These are phyloP conservation scores for Phytophthora pistaciae DNA, from an alignment of 352 stramenopile genomes.

Conservation along the genomic window DNA sequence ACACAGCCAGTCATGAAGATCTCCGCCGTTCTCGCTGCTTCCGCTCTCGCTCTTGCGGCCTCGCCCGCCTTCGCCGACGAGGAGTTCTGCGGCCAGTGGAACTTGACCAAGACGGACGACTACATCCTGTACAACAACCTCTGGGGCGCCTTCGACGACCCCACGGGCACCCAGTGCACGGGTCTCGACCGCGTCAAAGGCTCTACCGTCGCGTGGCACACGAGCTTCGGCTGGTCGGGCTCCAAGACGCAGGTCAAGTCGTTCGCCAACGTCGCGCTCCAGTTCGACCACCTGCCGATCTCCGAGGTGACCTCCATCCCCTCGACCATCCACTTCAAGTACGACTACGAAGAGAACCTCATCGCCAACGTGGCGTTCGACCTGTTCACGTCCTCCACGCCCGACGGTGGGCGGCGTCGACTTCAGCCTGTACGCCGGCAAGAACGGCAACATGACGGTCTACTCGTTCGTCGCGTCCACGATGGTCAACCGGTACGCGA, in stretches of 20 bases:
- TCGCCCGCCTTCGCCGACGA: constrained; percentile 17
- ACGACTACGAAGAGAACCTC: constrained; percentile 28
- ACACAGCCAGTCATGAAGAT: no score
- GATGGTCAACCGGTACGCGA: constrained; percentile 38
- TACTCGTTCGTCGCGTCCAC: constrained; percentile 44
- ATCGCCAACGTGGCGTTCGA: constrained; percentile 41
- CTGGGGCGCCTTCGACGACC: constrained; percentile 36
- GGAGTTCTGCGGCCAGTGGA: constrained; percentile 43
- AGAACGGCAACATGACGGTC: constrained; percentile 46
- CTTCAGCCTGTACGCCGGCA: constrained; percentile 44
- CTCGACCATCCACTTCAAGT: constrained; percentile 43
- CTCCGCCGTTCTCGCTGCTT: no score
- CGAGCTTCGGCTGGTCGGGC: constrained; percentile 28
- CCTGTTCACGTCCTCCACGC: constrained; percentile 44
- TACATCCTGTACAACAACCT: constrained; percentile 55
- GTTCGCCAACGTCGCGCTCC: constrained; percentile 33
- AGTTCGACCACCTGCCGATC: constrained; percentile 30
- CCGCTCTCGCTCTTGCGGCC: constrained; percentile 9
- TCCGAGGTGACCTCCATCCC: constrained; percentile 39
- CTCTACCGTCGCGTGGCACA: constrained; percentile 11
- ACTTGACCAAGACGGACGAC: constrained; percentile 28
- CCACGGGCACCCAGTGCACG: constrained; percentile 30
- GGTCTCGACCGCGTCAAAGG: not conserved
- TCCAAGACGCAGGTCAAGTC: constrained; percentile 31
- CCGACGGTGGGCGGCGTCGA: constrained; percentile 25